Evolutionary conservation across 75 land plant genomes (phyloP), one percentile per base, ranked within the genome.

Genomic region (Pinus albicaulis): DNA sequence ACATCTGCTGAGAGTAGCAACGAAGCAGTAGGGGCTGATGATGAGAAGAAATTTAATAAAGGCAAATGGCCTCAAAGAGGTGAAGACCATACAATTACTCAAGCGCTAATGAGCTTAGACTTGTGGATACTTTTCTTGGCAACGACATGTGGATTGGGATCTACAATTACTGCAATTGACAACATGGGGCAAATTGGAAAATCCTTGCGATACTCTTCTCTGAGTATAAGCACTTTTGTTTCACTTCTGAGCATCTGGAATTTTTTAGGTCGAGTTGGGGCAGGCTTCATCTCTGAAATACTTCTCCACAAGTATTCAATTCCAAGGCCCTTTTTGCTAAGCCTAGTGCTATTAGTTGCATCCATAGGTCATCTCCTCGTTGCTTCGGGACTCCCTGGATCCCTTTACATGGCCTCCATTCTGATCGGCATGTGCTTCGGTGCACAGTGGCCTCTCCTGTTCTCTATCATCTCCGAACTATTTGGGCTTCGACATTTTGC

Each of bases 191-290:
- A 84, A 41, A 74, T 84, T 58, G 86, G 86, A 52, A 26, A 53
- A 15, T 81, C 86, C 59, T 57, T 76, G 71, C 77, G 84, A 28
- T 82, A 84, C 68, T 22, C 53, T 1, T 31, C 56, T 8, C 44
- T 52, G 52, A 74, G 72, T n/a, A 78, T 81, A 2, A 71, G 59
- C 77, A 84, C 85, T 8, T 82, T 84, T 36, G 74, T 82, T 17
- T 77, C 85, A 20, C 66, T 84, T 24, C 22, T 77, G 6, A 84
- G 85, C 86, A 84, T 84, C 7, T 84, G 86, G 86, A 84, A 84
- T 57, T 84, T 71, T 68, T 25, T 84, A 31, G 84, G 85, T 7
- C 78, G 84, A 24, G 74, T 84, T 64, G 76, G 80, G 62, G 66
- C 76, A 25, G 86, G 86, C 10, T 76, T 73, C 17, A 20, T 69